Base-by-base conservation (phyloP, 1,139 yeast species). In the Zygoascus hellenicus region DNA sequence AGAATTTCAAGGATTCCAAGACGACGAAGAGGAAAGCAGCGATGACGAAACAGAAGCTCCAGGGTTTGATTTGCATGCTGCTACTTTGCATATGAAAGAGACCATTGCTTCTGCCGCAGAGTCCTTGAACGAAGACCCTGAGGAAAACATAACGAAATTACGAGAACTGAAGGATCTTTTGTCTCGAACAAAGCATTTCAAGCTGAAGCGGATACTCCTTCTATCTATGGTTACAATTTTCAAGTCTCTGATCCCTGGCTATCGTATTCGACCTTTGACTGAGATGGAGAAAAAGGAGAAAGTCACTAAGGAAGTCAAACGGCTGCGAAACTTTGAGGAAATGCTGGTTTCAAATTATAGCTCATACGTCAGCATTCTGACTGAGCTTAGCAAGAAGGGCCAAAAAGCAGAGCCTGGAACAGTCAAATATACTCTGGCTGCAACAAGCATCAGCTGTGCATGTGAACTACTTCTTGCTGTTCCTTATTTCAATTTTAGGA, bases 221-320 rank as follows among this genome's bases (percentile, higher is more conserved):
- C 70, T 89, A 57, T 82, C 97, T 0, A 73, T 90, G 51, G 82
- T 89, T 2, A 89, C 95, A 1, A 86, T 88, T 3, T 88, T 87
- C 72, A 88, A 86, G 60, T 77, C 83, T 48, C 76, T 92, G 47
- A 82, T 95, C 2, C 98, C 98, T 1, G 83, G 94, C 2, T 92
- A 92, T 65, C 77, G 82, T 55, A 89, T 92, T 51, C 75, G 96
- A 62, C 83, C 95, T 1, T 70, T 92, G 47, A 76, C 88, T 1
- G 97, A 88, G 13, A 65, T 78, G 1, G 98, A 92, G 64, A 80
- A 80, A 65, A 78, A 80, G 54, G 95, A 86, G 58, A 86, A 81
- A 59, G 95, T 88, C 3, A 73, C 92, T 16, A 86, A 76, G 61
- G 98, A 92, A 19, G 83, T 90, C 35, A 81, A 85, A 14, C 77